Evolutionary conservation across 2,329 filamentous ascomycete genomes (phyloP).

Genomic region (Dothistroma septosporum): DNA sequence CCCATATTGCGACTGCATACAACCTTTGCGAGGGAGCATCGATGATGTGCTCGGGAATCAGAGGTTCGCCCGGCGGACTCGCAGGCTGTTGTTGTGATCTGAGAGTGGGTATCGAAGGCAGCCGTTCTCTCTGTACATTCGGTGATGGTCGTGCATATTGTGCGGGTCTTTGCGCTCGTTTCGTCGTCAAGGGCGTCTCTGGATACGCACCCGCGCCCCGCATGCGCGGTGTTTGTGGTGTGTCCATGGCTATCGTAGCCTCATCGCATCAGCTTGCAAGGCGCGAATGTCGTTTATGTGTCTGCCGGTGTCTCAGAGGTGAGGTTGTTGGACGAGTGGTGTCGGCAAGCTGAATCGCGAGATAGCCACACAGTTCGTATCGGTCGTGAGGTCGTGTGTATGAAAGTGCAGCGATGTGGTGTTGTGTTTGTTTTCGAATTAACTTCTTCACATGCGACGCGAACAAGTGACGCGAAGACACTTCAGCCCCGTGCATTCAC

Average conservation of each 20-base stretch:
- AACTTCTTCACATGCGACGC: neutral
- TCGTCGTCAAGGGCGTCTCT: constrained; percentile 56
- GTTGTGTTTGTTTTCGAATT: neutral
- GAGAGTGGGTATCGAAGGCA: constrained; percentile 23
- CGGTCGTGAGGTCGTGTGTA: neutral
- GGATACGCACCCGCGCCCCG: constrained; percentile 81
- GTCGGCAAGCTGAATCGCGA: neutral
- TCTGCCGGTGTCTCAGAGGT: neutral
- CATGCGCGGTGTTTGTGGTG: constrained; percentile 65
- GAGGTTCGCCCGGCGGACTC: constrained; percentile 46
- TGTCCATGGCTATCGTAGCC: constrained; percentile 56
- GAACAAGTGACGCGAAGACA: neutral
- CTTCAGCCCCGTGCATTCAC: neutral
- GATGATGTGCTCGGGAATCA: constrained; percentile 76
- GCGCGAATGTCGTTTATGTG: constrained; percentile 6
- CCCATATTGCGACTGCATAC: constrained; percentile 78
- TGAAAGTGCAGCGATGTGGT: neutral
- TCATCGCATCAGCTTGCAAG: constrained; percentile 7
- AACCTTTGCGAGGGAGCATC: constrained; percentile 89
- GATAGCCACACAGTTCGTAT: neutral
- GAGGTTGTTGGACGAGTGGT: neutral
- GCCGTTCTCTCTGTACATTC: constrained; percentile 30
- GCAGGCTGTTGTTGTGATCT: constrained; percentile 13
- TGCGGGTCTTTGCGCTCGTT: constrained; percentile 6
- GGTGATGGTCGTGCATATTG: constrained; percentile 16